Evolutionary conservation across 768 basidiomycete genomes (phyloP).

Genomic region (Chalciporus chontae): DNA sequence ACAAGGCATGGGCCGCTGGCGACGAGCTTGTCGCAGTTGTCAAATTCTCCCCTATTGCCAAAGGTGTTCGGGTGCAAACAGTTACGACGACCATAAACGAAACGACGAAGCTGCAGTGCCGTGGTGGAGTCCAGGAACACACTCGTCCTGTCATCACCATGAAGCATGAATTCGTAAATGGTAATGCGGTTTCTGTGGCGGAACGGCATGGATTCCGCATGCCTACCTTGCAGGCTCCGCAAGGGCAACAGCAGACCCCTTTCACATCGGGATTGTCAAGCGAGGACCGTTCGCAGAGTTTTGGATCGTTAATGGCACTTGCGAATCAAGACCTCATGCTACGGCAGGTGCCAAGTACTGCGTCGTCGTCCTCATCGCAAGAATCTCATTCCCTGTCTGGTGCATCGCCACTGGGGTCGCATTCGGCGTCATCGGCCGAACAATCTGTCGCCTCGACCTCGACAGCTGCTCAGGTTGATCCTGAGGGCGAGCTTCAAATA

Average conservation of each 20-base stretch:
- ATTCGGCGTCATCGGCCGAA: constrained; percentile 4
- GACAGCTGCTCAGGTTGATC: background rate
- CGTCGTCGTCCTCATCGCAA: constrained; percentile 16
- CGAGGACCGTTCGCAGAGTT: constrained; percentile 15
- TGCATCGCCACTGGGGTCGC: background rate
- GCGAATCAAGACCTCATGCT: constrained; percentile 12
- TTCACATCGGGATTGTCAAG: constrained; percentile 14
- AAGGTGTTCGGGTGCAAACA: constrained; percentile 72
- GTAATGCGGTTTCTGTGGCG: constrained; percentile 42
- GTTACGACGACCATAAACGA: constrained; percentile 74
- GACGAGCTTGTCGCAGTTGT: constrained; percentile 77
- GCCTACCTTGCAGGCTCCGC: background rate
- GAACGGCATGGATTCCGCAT: constrained; percentile 12
- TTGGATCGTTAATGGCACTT: constrained; percentile 8
- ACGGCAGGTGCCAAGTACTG: constrained; percentile 11
- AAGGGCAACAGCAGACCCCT: constrained; percentile 10
- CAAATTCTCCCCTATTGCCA: constrained; percentile 83
- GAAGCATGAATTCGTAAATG: constrained; percentile 67
- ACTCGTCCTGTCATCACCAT: constrained; percentile 56
- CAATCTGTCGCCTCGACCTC: constrained; percentile 7
- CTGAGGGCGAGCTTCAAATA: constrained; percentile 21
- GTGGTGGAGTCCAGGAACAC: constrained; percentile 55
- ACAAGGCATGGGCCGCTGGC: constrained; percentile 94
- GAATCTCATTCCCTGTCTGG: constrained; percentile 1
- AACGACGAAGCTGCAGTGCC: constrained; percentile 57